Base-by-base conservation (phyloP, 2,329 filamentous ascomycete genomes). In the Penicillium frequentans region DNA sequence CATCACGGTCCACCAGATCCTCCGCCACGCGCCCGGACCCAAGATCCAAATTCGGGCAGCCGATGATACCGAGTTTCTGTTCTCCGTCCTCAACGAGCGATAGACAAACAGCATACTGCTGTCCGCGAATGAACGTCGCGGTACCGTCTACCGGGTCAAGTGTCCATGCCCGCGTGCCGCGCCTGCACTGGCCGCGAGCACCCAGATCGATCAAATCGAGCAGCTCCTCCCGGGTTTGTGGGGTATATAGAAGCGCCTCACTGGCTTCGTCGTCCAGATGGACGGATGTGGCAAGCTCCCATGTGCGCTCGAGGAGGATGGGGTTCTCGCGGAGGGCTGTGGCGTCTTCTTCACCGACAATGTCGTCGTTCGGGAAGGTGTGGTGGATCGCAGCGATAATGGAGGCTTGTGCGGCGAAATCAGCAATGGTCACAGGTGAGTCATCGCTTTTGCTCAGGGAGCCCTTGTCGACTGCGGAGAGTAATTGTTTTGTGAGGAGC, bases 111-210 rank as follows among this genome's bases (percentile, higher is more conserved):
- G 82, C 85, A 57, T 87, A 88, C 71, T 88, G 86, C 70, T 85
- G 79, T 3, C 83, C 83, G 39, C 74, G 73, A 61, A 88, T 81
- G 57, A 86, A 88, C 0, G 84, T 83, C 16, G 81, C 82, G 1
- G 86, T 88, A 29, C 86, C 86, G 62, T 88, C 86, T 8, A 88
- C 82, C 0, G 86, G 86, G 65, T 88, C 86, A 68, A 88, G 80
- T 29, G 85, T 80, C 86, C 86, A 88, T 51, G 83, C 79, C 1
- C 81, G 73, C 3, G 71, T 79, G 58, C 62, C 75, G 59, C 65
- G 68, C 5, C 70, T 72, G 46, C 73, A 73, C 10, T 70, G 61
- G 1, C 79, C 79, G 2, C 73, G 67, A 0, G 77, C 81, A 2
- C 86, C 86, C 13, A 82, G 72, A 67, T 88, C 85, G 65, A 88